Conservation (phyloP, 805 yeast genomes). For the Kluyveromyces nonfermentans region DNA sequence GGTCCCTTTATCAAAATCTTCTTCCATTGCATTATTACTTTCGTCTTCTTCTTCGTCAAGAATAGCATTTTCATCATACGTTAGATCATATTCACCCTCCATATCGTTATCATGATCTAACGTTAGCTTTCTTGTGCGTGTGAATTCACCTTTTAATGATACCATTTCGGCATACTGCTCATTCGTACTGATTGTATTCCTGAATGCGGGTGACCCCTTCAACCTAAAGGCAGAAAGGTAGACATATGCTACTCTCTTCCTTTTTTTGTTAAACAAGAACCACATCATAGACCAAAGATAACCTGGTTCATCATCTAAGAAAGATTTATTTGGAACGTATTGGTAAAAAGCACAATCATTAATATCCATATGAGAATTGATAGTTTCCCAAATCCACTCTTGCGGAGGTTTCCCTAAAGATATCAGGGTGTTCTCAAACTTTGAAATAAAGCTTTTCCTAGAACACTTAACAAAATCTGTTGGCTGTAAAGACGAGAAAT, state of each 20-base stretch:
- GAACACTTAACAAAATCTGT: constrained; percentile 51
- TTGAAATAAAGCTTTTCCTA: constrained; percentile 43
- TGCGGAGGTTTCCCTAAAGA: constrained; percentile 49
- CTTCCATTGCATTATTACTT: constrained; percentile 14
- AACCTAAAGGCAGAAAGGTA: constrained; percentile 52
- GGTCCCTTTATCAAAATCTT: constrained; percentile 12
- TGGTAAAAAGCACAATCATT: constrained; percentile 51
- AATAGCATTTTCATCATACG: constrained; percentile 32
- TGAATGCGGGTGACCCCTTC: constrained; percentile 28
- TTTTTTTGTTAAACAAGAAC: constrained; percentile 84
- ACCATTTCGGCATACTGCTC: constrained; percentile 31
- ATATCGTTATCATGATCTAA: constrained; percentile 33
- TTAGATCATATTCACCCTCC: constrained; percentile 40
- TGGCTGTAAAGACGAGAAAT: constrained; percentile 81
- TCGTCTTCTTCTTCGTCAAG: constrained; percentile 28
- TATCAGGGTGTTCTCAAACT: constrained; percentile 69
- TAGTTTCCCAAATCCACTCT: constrained; percentile 81
- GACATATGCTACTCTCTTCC: constrained; percentile 83
- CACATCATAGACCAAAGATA: constrained; percentile 55
- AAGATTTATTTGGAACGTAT: constrained; percentile 36
- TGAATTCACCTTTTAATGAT: constrained; percentile 4
- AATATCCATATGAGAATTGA: constrained; percentile 69
- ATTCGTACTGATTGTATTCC: constrained; percentile 18
- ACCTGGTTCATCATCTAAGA: constrained; percentile 32
- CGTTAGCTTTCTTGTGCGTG: constrained; percentile 22